phyloP scores from a whole-genome alignment of 306 rosid genomes.

The Purshia tridentata region DNA sequence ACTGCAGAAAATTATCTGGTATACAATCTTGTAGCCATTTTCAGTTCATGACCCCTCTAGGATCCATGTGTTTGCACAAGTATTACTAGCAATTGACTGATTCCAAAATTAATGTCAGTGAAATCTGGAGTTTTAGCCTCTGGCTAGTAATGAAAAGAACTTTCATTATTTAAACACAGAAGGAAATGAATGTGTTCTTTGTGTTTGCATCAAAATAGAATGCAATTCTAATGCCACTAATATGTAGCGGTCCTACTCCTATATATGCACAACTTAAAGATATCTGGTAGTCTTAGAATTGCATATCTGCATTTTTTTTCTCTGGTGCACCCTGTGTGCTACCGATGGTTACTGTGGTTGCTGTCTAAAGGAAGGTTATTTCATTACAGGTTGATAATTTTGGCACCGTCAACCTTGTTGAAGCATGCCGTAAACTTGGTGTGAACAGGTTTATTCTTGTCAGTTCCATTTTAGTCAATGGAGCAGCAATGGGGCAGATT shows the following conservation, averaged over 20 bases:
- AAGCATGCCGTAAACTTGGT: constrained; percentile 78
- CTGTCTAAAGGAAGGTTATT: constrained; percentile 8
- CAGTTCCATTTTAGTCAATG: constrained; percentile 94
- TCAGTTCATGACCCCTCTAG: neutral
- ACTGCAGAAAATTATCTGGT: neutral
- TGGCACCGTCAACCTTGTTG: constrained; percentile 88
- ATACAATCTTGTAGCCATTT: neutral
- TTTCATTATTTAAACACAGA: neutral
- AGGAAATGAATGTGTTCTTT: neutral
- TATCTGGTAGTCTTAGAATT: neutral
- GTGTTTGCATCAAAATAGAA: neutral
- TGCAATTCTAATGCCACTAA: neutral
- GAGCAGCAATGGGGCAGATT: constrained; percentile 94
- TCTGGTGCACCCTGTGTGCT: neutral
- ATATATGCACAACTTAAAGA: neutral
- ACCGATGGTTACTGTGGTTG: neutral
- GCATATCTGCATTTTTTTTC: neutral
- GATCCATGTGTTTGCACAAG: neutral
- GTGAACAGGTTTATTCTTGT: constrained; percentile 80
- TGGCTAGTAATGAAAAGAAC: neutral
- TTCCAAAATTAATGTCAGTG: neutral
- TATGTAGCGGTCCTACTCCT: neutral
- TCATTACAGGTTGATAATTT: constrained; percentile 78
- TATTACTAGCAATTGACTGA: neutral
- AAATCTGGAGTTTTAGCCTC: neutral